Base-by-base conservation (phyloP, 768 basidiomycete genomes). In the Mycena filopes region DNA sequence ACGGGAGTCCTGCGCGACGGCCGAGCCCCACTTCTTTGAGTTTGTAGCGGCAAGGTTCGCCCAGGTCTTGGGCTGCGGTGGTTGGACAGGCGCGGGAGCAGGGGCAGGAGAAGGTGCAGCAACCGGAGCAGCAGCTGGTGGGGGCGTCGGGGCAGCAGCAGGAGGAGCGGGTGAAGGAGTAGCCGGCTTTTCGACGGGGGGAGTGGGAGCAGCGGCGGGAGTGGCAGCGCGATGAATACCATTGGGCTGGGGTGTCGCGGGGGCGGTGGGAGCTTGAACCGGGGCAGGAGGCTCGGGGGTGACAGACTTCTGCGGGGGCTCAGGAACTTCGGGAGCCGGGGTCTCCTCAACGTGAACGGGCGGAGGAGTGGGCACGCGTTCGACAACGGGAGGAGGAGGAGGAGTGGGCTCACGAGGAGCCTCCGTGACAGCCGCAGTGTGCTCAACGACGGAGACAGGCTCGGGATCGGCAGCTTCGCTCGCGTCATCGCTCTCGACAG, bases 31-130 rank as follows among this genome's bases (percentile, higher is more conserved):
- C 75, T 92, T 93, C 73, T 89, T 90, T 18, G 85, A 78, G 73
- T 92, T 92, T 21, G 90, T 77, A 42, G 96, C 95, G 48, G 96
- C 96, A 47, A 98, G 87, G 60, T 91, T 93, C 0, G 96, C 96
- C 96, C 96, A 98, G 0, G 91, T 91, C 75, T 93, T 92, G 18
- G 93, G 94, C 16, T 71, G 86, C 78, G 21, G 82, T 83, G 38
- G 86, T 71, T 31, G 83, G 74, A n/a, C 81, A 72, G 11, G 79
- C 65, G 71, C 74, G 3, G 79, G 76, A 16, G 79, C 72, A 12
- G 80, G 70, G 36, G 80, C 66, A 2, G 79, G 69, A 42, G 77
- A 75, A 18, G 76, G 72, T 16, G 79, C 58, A 29, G 75, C 72
- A 45, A 83, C 70, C 7, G 67, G 65, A 16, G 72, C 62, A 41